phyloP scores from a whole-genome alignment of 2,329 filamentous ascomycete species.

The Hymenoscyphus occultus region DNA sequence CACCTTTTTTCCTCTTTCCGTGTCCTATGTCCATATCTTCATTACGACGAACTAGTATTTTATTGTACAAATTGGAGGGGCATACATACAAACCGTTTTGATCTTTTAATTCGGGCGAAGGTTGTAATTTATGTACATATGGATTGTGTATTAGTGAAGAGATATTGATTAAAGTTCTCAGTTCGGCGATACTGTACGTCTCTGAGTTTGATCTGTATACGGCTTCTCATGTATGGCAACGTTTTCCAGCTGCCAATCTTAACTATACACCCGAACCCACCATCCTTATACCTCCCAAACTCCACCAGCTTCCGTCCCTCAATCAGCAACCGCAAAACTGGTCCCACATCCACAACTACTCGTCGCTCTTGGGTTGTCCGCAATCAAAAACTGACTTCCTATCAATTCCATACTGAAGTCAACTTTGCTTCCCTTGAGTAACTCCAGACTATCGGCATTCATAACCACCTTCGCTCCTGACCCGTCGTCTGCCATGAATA shows the following conservation, averaged over 20 bases:
- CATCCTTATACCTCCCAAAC: not conserved
- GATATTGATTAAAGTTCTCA: not conserved
- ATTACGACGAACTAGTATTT: too few species aligned
- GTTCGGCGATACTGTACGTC: not conserved
- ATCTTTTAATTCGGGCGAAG: too few species aligned
- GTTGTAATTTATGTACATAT: too few species aligned
- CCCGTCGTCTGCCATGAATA: conserved; percentile 69
- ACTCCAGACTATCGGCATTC: conserved; percentile 80
- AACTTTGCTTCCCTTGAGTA: conserved; percentile 90
- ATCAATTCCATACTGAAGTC: conserved; percentile 97
- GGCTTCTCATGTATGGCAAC: not conserved
- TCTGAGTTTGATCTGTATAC: not conserved
- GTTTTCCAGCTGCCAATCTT: not conserved
- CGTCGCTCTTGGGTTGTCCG: conserved; percentile 85
- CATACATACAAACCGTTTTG: too few species aligned
- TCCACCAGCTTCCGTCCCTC: not conserved
- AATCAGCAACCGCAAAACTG: conserved; percentile 83
- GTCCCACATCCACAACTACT: conserved; percentile 97
- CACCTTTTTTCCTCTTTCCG: too few species aligned
- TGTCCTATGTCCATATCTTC: too few species aligned
- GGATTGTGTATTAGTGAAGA: too few species aligned
- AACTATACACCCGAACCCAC: not conserved
- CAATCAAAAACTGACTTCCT: conserved; percentile 91
- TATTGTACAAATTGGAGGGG: too few species aligned
- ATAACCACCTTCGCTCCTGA: conserved; percentile 77